Conservation (phyloP, 257 asterid species). For the Nicotiana undulata region DNA sequence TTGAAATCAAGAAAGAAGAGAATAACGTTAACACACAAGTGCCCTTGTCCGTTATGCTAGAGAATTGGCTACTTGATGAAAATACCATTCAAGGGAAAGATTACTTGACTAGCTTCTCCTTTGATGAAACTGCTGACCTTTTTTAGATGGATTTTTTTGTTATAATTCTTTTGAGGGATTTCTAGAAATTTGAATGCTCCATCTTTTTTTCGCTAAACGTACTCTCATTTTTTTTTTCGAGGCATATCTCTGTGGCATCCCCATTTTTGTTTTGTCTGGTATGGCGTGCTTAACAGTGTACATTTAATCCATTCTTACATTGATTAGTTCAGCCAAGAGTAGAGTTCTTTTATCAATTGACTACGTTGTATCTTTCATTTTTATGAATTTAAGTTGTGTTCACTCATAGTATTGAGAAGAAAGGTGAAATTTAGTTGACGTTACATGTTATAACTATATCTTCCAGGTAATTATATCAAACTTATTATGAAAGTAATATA, state of each 20-base stretch:
- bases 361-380: background rate
- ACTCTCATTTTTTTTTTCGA: background rate
- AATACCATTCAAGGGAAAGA: background rate
- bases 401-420: too few species aligned
- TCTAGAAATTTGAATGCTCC: background rate
- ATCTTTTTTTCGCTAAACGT: background rate
- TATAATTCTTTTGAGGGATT: background rate
- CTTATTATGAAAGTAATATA: background rate
- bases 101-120: background rate
- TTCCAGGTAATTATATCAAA: background rate
- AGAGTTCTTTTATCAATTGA: background rate
- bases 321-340: background rate
- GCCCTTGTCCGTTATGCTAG: constrained; percentile 40
- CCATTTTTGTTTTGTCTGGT: background rate
- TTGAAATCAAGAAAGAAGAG: constrained; percentile 29
- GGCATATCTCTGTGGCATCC: background rate
- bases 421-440: background rate
- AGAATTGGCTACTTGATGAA: constrained; percentile 58
- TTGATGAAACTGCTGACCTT: constrained; percentile 26
- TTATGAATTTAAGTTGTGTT: background rate
- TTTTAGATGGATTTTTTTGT: constrained; percentile 20
- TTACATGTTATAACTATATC: background rate
- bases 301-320: background rate
- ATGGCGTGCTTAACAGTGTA: background rate
- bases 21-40: constrained; percentile 2